Conservation (phyloP, 2,329 filamentous ascomycete species). For the Amesomyces nigricolor region DNA sequence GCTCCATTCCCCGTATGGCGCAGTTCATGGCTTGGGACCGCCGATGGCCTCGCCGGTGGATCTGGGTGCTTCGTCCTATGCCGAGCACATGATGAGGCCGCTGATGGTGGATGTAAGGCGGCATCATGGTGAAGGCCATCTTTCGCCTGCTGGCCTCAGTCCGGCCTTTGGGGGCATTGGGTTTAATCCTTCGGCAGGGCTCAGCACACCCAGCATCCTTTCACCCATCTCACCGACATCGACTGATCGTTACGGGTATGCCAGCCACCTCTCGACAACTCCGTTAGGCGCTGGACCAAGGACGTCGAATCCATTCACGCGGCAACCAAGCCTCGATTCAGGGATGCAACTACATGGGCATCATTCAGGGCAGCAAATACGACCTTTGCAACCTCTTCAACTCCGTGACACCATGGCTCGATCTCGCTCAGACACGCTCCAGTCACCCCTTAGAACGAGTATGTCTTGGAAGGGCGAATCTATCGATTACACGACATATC, state of each 20-base stretch:
- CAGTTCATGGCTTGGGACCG: constrained; percentile 48
- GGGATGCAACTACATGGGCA: constrained; percentile 42
- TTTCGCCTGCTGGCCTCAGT: constrained; percentile 61
- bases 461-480: constrained; percentile 60
- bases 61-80: constrained; percentile 45
- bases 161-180: constrained; percentile 62
- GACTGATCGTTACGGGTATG: constrained; percentile 50
- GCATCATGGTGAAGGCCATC: constrained; percentile 57
- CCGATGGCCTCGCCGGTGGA: constrained; percentile 46
- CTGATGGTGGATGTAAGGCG: constrained; percentile 64
- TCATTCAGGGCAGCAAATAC: constrained; percentile 41
- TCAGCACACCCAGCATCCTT: constrained; percentile 49
- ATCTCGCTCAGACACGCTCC: constrained; percentile 51
- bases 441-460: constrained; percentile 53
- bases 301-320: constrained; percentile 48
- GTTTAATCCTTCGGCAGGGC: constrained; percentile 50
- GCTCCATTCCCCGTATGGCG: constrained; percentile 61
- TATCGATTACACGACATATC: constrained; percentile 52
- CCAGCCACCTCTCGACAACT: constrained; percentile 40
- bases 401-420: constrained; percentile 53
- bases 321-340: constrained; percentile 43
- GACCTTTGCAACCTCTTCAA: constrained; percentile 53
- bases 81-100: constrained; percentile 59
- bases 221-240: constrained; percentile 53
- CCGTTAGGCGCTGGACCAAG: constrained; percentile 44